Base-by-base conservation (phyloP, 2,329 filamentous ascomycete genomes). In the Claviceps paspali region DNA sequence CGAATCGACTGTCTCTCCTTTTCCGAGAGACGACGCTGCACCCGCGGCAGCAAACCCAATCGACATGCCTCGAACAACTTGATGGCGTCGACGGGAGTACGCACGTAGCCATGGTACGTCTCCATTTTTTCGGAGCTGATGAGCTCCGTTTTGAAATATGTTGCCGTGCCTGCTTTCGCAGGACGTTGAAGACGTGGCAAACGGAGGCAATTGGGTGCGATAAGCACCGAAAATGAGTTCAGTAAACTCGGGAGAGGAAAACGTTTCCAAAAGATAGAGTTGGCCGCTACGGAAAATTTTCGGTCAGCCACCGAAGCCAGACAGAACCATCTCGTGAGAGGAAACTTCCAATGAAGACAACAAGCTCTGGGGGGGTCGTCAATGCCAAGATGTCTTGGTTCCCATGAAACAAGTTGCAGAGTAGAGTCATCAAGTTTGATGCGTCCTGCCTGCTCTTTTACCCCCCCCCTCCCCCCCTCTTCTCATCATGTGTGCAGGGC, bases 1-100 rank as follows among this genome's bases (percentile, higher is more conserved):
- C 85, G 80, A 57, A 98, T 98, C 4, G 85, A 85, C 55, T 95
- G 87, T 43, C 91, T 76, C 63, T 98, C 91, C 63, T 96, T 96
- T 60, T 98, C 91, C 3, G 91, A 96, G 41, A 95, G 64, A 50
- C 91, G 73, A 48, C 91, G 74, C 64, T 96, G 91, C 5, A 98
- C 91, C 47, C 91, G 77, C 22, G 91, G 91, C 33, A 96, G 65
- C 34, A 93, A 67, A 38, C 91, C 91, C 32, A 94, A 68, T 45
- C 88, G 74, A 60, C 88, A 98, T 42, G 91, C 91, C 62, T 96
- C 91, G 55, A 98, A 96, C n/a, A 98, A 70, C 55, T 95, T 87
- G 63, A 98, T 95, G 49, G 91, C 91, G 62, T 98, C 91, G 52
- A 78, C 80, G 28, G 91, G 88, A n/a, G 87, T 92, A 62, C 87